Percentiles rank a stretch among this genome's conserved stretches.
Evolutionary conservation across 2,329 filamentous ascomycete species (phyloP).

Genomic region (Scedosporium minutisporum): DNA sequence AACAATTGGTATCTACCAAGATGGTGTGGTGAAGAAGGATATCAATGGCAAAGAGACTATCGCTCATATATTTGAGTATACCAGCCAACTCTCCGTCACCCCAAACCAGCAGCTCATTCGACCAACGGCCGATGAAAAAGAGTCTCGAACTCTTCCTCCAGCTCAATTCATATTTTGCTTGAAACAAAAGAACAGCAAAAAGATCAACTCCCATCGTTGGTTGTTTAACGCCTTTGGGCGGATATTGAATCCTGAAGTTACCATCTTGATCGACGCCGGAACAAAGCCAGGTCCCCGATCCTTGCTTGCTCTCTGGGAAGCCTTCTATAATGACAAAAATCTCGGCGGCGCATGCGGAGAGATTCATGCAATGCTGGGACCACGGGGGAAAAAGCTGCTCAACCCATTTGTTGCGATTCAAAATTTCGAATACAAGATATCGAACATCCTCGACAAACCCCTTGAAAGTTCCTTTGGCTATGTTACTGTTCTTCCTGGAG

Average conservation of each 20-base stretch:
- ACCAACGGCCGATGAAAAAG: slow-evolving; percentile 72
- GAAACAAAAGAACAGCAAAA: slow-evolving; percentile 99
- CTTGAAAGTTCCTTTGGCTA: slow-evolving; percentile 96
- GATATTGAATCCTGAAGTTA: slow-evolving; percentile 92
- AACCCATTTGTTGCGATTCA: slow-evolving; percentile 96
- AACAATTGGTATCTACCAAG: slow-evolving; percentile 91
- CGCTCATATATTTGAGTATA: slow-evolving; percentile 98
- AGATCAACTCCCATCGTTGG: slow-evolving; percentile 99
- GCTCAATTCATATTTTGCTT: slow-evolving; percentile 99
- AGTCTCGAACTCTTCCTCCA: slow-evolving; percentile 74
- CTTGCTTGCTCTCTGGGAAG: slow-evolving; percentile 88
- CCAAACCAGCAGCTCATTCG: slow-evolving; percentile 95
- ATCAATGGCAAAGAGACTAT: slow-evolving; percentile 95
- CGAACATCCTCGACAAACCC: slow-evolving; percentile 97
- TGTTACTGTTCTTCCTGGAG: slow-evolving; percentile 93
- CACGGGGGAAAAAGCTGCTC: slow-evolving; percentile 79
- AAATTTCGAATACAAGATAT: slow-evolving; percentile 99
- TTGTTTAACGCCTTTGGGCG: slow-evolving; percentile 96
- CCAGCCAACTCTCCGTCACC: slow-evolving; percentile 91
- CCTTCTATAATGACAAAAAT: slow-evolving; percentile 99
- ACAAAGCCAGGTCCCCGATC: slow-evolving; percentile 93
- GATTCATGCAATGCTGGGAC: slow-evolving; percentile 94
- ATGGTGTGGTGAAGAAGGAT: slow-evolving; percentile 97
- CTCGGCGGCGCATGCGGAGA: slow-evolving; percentile 97
- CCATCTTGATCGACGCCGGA: slow-evolving; percentile 91